Evolutionary conservation across 345 rosid genomes (phyloP).

Genomic region (Kandelia obovata): DNA sequence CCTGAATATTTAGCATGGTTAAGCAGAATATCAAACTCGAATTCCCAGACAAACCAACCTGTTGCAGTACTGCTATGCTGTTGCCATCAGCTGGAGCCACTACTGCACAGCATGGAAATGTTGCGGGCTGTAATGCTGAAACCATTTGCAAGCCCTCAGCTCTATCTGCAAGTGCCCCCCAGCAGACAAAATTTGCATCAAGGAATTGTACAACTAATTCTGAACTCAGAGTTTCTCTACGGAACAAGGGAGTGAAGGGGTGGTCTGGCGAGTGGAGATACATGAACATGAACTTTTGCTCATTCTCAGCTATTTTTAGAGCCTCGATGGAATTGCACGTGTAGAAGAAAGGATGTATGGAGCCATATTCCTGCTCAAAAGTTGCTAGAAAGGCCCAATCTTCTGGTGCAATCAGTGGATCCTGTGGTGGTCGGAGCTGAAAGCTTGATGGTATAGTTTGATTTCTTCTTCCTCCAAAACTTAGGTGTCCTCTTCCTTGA

Average conservation of each 20-base stretch:
- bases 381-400: constrained; percentile 45
- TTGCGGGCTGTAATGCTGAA: constrained; percentile 31
- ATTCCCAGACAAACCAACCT: constrained; percentile 30
- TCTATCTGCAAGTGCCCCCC: constrained; percentile 47
- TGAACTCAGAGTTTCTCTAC: constrained; percentile 46
- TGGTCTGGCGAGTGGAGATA: constrained; percentile 50
- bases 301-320: constrained; percentile 46
- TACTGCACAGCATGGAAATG: constrained; percentile 55
- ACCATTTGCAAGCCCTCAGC: constrained; percentile 55
- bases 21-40: not conserved
- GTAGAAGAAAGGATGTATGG: constrained; percentile 50
- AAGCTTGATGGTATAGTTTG: constrained; percentile 22
- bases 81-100: constrained; percentile 46
- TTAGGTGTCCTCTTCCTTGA: constrained; percentile 26
- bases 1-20: not conserved
- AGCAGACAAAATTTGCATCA: constrained; percentile 50
- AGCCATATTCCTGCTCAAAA: constrained; percentile 51
- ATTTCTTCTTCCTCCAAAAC: constrained; percentile 36
- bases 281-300: constrained; percentile 52
- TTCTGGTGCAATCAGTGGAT: constrained; percentile 30
- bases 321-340: constrained; percentile 45
- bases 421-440: constrained; percentile 22
- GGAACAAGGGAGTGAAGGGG: constrained; percentile 57
- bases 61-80: constrained; percentile 47
- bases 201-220: constrained; percentile 55